These are phyloP conservation scores for Plantago major DNA, from an alignment of 257 asterid genomes.

Conservation along the genomic window DNA sequence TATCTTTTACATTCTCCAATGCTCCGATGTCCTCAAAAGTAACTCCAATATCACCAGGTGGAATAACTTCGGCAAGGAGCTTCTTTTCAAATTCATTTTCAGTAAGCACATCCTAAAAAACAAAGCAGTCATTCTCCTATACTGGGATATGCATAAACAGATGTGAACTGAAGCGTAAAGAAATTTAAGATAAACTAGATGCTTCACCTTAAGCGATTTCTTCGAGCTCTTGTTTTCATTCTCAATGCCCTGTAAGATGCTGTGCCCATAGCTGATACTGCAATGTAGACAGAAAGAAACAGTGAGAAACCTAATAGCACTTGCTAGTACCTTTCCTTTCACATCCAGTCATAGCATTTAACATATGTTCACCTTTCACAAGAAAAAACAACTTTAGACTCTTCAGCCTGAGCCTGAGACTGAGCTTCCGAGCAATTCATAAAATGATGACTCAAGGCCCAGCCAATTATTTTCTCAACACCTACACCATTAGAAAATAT, in stretches of 20 bases:
- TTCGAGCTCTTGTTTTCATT: conserved; percentile 61
- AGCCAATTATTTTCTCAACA: conserved; percentile 63
- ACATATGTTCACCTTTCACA: conserved; percentile 48
- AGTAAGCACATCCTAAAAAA: conserved; percentile 65
- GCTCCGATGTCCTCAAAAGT: conserved; percentile 88
- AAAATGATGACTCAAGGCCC: conserved; percentile 77
- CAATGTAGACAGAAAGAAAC: conserved; percentile 16
- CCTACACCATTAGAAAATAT: conserved; percentile 38
- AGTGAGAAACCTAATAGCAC: conserved; percentile 10
- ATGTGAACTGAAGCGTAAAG: background rate
- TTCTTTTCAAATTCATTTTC: conserved; percentile 82
- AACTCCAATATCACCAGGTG: conserved; percentile 81
- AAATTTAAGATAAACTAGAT: conserved; percentile 2
- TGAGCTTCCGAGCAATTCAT: conserved; percentile 51
- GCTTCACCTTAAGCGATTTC: conserved; percentile 68
- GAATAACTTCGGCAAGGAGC: conserved; percentile 73
- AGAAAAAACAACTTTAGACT: conserved; percentile 48
- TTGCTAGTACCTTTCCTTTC: conserved; percentile 17
- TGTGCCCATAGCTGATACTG: conserved; percentile 73
- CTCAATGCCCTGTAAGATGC: conserved; percentile 58
- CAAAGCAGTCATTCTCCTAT: conserved; percentile 17
- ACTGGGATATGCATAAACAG: background rate
- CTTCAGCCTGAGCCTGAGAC: conserved; percentile 29
- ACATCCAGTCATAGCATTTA: conserved; percentile 1
- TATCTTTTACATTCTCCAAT: conserved; percentile 77